Conservation (phyloP, 495 filamentous ascomycete genomes). For the Rostrohypoxylon terebratum region DNA sequence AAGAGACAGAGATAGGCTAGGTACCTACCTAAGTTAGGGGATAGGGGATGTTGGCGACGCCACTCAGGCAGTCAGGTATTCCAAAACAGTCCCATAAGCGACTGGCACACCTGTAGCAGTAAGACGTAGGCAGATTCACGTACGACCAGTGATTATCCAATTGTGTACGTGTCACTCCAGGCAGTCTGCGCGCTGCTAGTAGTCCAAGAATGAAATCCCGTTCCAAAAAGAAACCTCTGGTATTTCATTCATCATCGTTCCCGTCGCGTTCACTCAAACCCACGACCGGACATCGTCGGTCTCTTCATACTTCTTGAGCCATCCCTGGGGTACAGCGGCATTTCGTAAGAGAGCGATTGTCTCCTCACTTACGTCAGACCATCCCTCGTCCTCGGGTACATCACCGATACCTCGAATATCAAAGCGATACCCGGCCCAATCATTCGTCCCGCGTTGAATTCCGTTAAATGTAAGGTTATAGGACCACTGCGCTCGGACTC, state of each 20-base stretch:
- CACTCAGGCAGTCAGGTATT: no score
- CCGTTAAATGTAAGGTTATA: neutral
- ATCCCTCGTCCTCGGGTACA: neutral
- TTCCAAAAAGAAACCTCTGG: no score
- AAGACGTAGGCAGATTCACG: no score
- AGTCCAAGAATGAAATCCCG: no score
- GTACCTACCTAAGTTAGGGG: no score
- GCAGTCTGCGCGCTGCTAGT: no score
- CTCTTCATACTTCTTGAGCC: neutral
- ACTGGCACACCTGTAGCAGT: no score
- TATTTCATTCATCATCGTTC: neutral
- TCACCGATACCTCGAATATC: slow-evolving; percentile 5
- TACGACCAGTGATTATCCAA: no score
- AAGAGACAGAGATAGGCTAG: no score
- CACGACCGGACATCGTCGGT: neutral
- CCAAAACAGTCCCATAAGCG: no score
- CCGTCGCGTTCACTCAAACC: neutral
- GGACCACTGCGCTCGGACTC: neutral
- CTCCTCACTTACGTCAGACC: slow-evolving; percentile 8
- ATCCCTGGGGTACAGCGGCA: neutral
- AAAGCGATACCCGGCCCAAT: slow-evolving; percentile 11
- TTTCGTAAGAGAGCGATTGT: neutral
- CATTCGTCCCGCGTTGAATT: neutral
- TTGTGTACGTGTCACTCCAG: neutral
- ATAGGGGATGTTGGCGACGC: no score